Evolutionary conservation across 2,329 filamentous ascomycete species (phyloP), one percentile per base, ranked within the genome.

Genomic region (Paradendryphiella salina): DNA sequence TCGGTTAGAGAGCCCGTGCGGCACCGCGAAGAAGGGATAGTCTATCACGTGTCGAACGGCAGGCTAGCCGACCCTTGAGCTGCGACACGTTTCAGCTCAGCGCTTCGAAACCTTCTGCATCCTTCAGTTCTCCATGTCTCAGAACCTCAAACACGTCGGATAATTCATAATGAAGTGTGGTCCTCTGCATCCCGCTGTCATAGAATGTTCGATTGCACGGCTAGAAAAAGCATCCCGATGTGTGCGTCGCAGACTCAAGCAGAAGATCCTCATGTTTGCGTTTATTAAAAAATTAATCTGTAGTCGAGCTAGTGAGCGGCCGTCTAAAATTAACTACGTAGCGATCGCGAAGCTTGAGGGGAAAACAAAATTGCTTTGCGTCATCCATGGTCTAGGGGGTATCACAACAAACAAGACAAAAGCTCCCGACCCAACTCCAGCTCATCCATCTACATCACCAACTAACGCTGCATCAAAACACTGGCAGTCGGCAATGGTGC

Each of bases 401-500:
- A 48, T 48, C 43, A 52, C 31, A 52, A 45, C 18, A 47, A 35
- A 42, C 13, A 43, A 42, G 43, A 33, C 26, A 52, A 44, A 52
- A 33, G 20, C 15, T 13, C 33, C 15, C 23, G 8, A 15, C 32
- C 28, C 11, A 29, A 33, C 15, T 15, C 39, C 42, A 35, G 15
- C 28, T 37, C 26, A 14, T 17, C 28, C 21, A 49, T 29, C 20
- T 46, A 40, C 23, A 52, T 42, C 15, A 49, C 47, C 39, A 56
- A 57, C 37, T 37, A 56, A 57, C 37, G 36, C 43, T 17, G 48
- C 39, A 46, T 70, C 66, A 31, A 69, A 61, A 49, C 65, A 70
- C 44, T 68, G 66, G 31, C 67, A 70, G 52, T 70, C 65, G 8
- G 39, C 46, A 39, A 63, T 52, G 40, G 51, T 50, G 8, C 65